A percentile compares a stretch with the other conserved stretches of the same genome.
phyloP scores from a whole-genome alignment of 1,139 yeast species.

The Geotrichum macrosporum region DNA sequence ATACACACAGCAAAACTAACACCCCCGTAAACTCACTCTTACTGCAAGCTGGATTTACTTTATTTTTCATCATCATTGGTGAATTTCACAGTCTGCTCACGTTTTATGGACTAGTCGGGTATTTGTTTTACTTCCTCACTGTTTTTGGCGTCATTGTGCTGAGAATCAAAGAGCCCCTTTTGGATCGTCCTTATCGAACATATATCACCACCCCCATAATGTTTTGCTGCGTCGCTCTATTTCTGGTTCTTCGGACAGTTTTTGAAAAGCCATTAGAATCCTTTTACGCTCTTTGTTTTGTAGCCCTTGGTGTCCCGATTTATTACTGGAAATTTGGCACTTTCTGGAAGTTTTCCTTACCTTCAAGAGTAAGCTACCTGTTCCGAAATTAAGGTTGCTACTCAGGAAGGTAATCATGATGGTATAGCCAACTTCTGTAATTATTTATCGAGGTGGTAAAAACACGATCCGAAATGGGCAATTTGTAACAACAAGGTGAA shows the following conservation, averaged over 20 bases:
- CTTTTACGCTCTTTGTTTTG: constrained; percentile 33
- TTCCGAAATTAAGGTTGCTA: too few relatives aligned
- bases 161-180: constrained; percentile 37
- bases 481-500: too few relatives aligned
- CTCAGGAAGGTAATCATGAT: too few relatives aligned
- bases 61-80: constrained; percentile 37
- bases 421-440: too few relatives aligned
- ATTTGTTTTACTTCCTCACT: constrained; percentile 40
- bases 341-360: constrained; percentile 11
- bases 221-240: constrained; percentile 40
- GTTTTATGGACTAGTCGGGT: constrained; percentile 43
- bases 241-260: constrained; percentile 37
- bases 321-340: constrained; percentile 32
- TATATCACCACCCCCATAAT: constrained; percentile 39
- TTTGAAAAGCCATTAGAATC: constrained; percentile 38
- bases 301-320: constrained; percentile 37
- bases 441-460: constrained; percentile 13
- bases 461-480: constrained; percentile 16
- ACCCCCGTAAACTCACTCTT: constrained; percentile 41
- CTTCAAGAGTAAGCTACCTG: too few relatives aligned
- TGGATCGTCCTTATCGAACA: constrained; percentile 40
- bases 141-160: constrained; percentile 41
- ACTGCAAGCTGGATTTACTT: constrained; percentile 35
- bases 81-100: constrained; percentile 39
- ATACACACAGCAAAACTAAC: constrained; percentile 29